Percentiles rank a stretch among this genome's conserved stretches.
Evolutionary conservation across 768 basidiomycete species (phyloP).

Genomic region (Macrolepiota fuliginosa): DNA sequence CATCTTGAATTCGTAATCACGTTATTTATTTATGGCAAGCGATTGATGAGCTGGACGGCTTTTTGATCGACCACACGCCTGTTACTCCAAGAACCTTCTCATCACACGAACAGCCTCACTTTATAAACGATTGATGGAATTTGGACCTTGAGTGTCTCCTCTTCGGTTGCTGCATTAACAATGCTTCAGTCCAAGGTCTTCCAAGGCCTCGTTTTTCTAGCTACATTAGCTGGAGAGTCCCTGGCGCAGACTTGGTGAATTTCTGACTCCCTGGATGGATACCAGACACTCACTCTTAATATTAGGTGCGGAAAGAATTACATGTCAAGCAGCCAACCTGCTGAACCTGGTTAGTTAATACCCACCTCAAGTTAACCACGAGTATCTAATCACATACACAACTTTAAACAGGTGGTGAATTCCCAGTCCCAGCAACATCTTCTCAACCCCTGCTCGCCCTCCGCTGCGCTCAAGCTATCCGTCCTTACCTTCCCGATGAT

Average conservation of each 20-base stretch:
- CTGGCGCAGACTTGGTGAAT: slow-evolving; percentile 9
- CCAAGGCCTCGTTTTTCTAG: background rate
- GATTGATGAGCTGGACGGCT: background rate
- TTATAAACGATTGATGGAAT: background rate
- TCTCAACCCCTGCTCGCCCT: slow-evolving; percentile 47
- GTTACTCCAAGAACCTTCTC: background rate
- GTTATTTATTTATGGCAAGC: background rate
- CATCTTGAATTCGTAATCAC: background rate
- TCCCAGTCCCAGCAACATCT: slow-evolving; percentile 13
- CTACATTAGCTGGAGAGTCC: background rate
- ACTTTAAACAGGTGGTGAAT: slow-evolving; percentile 31
- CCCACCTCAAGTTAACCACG: no score
- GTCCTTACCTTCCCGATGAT: slow-evolving; percentile 60
- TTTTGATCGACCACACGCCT: slow-evolving; percentile 3
- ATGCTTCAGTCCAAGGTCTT: slow-evolving; percentile 7
- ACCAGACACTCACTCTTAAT: background rate
- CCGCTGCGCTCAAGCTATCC: slow-evolving; percentile 56
- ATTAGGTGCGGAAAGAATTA: slow-evolving; percentile 16
- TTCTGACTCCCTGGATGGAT: background rate
- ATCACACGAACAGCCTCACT: background rate
- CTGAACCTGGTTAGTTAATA: slow-evolving; percentile 8
- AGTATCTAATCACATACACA: background rate
- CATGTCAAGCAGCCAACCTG: slow-evolving; percentile 3
- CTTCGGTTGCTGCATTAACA: background rate
- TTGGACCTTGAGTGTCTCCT: background rate